Evolutionary conservation across 139 green algal genomes (phyloP).

Genomic region (Asterochloris erici): DNA sequence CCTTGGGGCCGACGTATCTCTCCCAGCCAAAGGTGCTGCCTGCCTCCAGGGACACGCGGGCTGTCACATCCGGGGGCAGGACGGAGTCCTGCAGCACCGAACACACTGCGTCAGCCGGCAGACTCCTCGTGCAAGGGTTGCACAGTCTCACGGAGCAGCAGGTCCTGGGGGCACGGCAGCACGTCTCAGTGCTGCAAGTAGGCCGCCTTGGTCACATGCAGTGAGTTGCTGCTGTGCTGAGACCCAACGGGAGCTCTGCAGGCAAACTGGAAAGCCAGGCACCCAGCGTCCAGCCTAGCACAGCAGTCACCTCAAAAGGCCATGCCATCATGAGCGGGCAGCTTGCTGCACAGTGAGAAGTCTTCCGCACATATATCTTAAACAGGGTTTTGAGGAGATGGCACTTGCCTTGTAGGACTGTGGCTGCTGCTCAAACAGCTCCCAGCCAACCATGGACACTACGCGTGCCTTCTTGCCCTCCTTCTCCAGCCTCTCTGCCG

Average conservation of each 20-base stretch:
- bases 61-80: slow-evolving; percentile 68
- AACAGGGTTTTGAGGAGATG: slow-evolving; percentile 16
- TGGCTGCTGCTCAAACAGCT: slow-evolving; percentile 95
- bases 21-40: slow-evolving; percentile 90
- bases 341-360: not conserved
- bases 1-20: slow-evolving; percentile 78
- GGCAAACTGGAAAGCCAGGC: too few species aligned
- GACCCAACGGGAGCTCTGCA: too few species aligned
- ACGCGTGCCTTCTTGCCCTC: slow-evolving; percentile 90
- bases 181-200: too few species aligned
- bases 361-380: not conserved
- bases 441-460: slow-evolving; percentile 94
- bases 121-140: too few species aligned
- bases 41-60: slow-evolving; percentile 84
- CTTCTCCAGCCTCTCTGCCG: slow-evolving; percentile 72
- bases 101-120: not conserved
- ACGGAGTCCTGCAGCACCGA: slow-evolving; percentile 63
- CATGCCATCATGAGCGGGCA: too few species aligned
- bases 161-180: too few species aligned
- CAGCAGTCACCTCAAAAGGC: too few species aligned
- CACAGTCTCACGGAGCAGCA: too few species aligned
- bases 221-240: too few species aligned
- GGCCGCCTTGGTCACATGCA: too few species aligned
- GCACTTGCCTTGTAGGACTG: slow-evolving; percentile 64
- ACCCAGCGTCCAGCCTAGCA: too few species aligned